Conservation (phyloP, 192 early-diverging fungal species). For the Linnemannia elongata region DNA sequence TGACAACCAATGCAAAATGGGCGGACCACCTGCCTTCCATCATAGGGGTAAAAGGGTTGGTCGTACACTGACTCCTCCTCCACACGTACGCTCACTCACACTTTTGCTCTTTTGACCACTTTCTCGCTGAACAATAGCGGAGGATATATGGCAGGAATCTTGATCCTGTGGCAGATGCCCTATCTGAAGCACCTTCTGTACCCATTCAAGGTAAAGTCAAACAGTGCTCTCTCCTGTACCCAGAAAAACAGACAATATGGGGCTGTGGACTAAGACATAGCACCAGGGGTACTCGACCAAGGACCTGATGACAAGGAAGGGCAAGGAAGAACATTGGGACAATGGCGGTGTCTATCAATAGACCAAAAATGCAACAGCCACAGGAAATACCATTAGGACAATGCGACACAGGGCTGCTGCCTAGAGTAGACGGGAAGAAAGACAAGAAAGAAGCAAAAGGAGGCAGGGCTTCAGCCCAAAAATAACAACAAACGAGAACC, state of each 20-base stretch:
- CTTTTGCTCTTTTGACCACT: neutral
- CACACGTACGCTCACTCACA: slow-evolving; percentile 33
- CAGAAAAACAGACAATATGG: neutral
- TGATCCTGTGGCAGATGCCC: slow-evolving; percentile 91
- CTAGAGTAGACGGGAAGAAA: neutral
- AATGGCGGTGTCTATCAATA: neutral
- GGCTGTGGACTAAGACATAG: neutral
- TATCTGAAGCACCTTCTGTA: slow-evolving; percentile 86
- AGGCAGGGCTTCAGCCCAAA: neutral
- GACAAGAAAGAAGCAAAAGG: neutral
- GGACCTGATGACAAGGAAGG: neutral
- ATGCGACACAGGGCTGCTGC: neutral
- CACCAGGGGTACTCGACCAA: neutral
- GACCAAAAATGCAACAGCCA: slow-evolving; percentile 2
- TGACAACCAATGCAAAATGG: neutral
- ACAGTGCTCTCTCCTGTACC: neutral
- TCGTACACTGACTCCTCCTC: slow-evolving; percentile 61
- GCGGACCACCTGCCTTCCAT: neutral
- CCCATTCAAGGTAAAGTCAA: slow-evolving; percentile 85
- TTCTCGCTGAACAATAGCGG: slow-evolving; percentile 62
- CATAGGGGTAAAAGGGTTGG: slow-evolving; percentile 16
- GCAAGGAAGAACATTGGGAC: neutral
- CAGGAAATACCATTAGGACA: neutral
- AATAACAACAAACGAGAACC: neutral
- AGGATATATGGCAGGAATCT: slow-evolving; percentile 75